Base-by-base conservation (phyloP, 179 eudicot genomes). In the Amaranthus tricolor region DNA sequence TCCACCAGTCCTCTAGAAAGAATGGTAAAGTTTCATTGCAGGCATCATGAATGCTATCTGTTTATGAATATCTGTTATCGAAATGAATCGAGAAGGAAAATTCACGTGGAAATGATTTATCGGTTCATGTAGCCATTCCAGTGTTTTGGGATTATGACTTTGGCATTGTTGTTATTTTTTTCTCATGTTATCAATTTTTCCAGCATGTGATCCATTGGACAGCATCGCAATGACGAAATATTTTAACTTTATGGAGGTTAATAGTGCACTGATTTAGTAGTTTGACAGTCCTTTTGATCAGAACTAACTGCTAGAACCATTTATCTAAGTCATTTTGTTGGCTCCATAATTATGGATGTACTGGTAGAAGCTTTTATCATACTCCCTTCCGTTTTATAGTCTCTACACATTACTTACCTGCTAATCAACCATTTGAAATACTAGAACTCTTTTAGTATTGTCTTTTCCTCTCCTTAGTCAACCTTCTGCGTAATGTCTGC, bases 401-500 rank as follows among this genome's bases (percentile, higher is more conserved):
- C 58, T 5, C 20, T 71, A 72, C 47, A 14, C 31, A 12, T 79
- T 52, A 43, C 47, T 40, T 13, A 10, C 17, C 50, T 58, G 12
- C 52, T 61, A 45, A 74, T 71, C 24, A 16, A 16, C 47, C 65
- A 9, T 56, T 43, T 24, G 68, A 76, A 9, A 48, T 10, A 62
- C 12, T 55, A 21, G 2, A 24, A 43, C 45, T 53, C 8, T 60
- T 74, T 48, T 55, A 31, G 40, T 53, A 47, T 49, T 79, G 59
- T 68, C 16, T 3, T 7, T 52, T 70, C 53, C 48, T 56, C 40
- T 49, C 49, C 62, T 21, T 53, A 49, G 40, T 15, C 69, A 52
- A 54, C 16, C 47, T 67, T 52, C 57, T 62, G 64, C 56, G 20
- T 11, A 57, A 71, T 72, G 6, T 54, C 9, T 76, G 64, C 49